Conservation (phyloP, 73 alveolate species). For the Paramecium primaurelia region DNA sequence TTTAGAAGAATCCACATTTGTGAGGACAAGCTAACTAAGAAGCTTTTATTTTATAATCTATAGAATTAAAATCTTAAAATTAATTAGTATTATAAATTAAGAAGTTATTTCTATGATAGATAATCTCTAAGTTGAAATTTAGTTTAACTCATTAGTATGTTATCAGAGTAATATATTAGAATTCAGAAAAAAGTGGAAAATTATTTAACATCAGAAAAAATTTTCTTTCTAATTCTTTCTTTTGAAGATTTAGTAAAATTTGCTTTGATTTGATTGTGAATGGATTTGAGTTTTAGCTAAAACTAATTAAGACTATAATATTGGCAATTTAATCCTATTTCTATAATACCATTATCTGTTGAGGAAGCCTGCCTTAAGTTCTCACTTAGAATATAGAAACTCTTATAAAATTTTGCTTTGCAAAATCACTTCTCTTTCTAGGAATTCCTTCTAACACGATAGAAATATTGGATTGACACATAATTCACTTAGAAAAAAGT, state of each 20-base stretch:
- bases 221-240: background rate
- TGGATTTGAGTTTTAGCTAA: background rate
- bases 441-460: background rate
- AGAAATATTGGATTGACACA: background rate
- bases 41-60: too few relatives aligned
- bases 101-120: too few relatives aligned
- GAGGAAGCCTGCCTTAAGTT: background rate
- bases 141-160: background rate
- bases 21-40: too few relatives aligned
- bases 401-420: too few relatives aligned
- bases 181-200: too few relatives aligned
- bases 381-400: too few relatives aligned
- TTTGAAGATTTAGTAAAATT: background rate
- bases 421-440: too few relatives aligned
- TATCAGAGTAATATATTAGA: too few relatives aligned
- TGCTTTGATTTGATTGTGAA: background rate
- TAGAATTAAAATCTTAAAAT: too few relatives aligned
- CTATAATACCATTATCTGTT: background rate
- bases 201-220: background rate
- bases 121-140: too few relatives aligned
- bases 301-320: background rate
- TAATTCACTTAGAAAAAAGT: background rate
- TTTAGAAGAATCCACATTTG: too few relatives aligned
- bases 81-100: too few relatives aligned
- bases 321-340: background rate